Percentiles rank a stretch among this genome's conserved stretches.
These are phyloP conservation scores for Blastocystis sp. DNA, from an alignment of 352 stramenopile genomes.

Conservation along the genomic window DNA sequence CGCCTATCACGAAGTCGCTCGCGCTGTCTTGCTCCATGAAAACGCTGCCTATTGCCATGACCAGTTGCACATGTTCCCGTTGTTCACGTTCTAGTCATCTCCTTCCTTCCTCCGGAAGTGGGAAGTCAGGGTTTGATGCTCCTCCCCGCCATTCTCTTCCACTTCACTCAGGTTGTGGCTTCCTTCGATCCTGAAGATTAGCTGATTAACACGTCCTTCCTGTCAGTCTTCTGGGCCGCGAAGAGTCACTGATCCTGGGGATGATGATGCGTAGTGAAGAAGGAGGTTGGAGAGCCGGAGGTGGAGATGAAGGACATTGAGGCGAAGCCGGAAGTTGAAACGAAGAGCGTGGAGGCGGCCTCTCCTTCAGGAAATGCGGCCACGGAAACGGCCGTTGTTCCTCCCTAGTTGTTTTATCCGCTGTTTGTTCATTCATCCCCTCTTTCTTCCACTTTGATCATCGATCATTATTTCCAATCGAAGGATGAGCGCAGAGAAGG, in stretches of 20 bases:
- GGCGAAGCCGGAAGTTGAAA: not conserved
- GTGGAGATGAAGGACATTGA: not conserved
- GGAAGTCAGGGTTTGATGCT: conserved; percentile 56
- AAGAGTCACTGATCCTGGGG: not conserved
- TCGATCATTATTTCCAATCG: too few relatives aligned
- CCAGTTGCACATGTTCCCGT: not conserved
- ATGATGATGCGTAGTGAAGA: not conserved
- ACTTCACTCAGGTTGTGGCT: conserved; percentile 6
- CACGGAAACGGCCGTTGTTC: too few relatives aligned
- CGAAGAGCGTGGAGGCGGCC: too few relatives aligned
- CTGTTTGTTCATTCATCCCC: too few relatives aligned
- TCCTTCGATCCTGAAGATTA: not conserved
- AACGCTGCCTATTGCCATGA: conserved; percentile 66
- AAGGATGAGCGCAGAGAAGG: too few relatives aligned
- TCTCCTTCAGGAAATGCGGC: too few relatives aligned
- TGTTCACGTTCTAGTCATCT: conserved; percentile 33
- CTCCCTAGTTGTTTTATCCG: too few relatives aligned
- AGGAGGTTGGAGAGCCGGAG: not conserved
- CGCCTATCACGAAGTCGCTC: conserved; percentile 30
- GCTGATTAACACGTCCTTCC: conserved; percentile 37
- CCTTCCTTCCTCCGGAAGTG: conserved; percentile 16
- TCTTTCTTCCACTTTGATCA: too few relatives aligned
- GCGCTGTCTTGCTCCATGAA: conserved; percentile 56
- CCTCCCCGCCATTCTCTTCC: conserved; percentile 59
- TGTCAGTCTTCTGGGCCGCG: conserved; percentile 24